phyloP scores from a whole-genome alignment of 1,139 yeast genomes.

The Pichia sp. region DNA sequence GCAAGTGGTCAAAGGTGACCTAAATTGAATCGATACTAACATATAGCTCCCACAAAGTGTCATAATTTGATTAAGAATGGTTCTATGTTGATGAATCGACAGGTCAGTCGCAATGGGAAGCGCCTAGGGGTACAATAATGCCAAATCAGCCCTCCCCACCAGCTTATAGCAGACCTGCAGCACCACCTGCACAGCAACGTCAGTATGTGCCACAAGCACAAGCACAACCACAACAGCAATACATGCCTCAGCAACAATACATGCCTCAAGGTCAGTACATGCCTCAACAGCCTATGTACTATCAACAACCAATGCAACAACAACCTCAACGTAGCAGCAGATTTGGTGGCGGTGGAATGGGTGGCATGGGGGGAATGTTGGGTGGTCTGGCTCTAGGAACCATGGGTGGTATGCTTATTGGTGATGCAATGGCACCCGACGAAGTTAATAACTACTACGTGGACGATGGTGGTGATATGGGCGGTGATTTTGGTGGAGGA shows the following conservation, averaged over 20 bases:
- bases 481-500: slow-evolving; percentile 20
- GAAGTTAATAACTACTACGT: slow-evolving; percentile 11
- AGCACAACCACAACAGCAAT: slow-evolving; percentile 13
- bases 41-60: too few relatives aligned
- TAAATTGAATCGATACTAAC: too few relatives aligned
- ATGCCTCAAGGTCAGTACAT: slow-evolving; percentile 12
- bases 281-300: slow-evolving; percentile 10
- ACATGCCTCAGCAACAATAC: slow-evolving; percentile 17
- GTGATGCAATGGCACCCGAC: slow-evolving; percentile 3
- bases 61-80: slow-evolving; percentile 37
- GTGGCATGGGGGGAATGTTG: slow-evolving; percentile 25
- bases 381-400: slow-evolving; percentile 28
- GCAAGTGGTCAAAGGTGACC: too few relatives aligned
- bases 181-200: slow-evolving; percentile 13
- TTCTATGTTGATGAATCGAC: slow-evolving; percentile 66
- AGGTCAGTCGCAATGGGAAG: slow-evolving; percentile 89
- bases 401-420: slow-evolving; percentile 23
- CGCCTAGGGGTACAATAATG: slow-evolving; percentile 56
- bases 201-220: too few relatives aligned
- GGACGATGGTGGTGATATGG: slow-evolving; percentile 18
- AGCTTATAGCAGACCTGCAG: slow-evolving; percentile 13
- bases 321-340: slow-evolving; percentile 7
- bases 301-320: slow-evolving; percentile 13
- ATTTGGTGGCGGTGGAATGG: slow-evolving; percentile 14
- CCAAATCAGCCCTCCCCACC: slow-evolving; percentile 27